Percentiles rank a stretch among this genome's conserved stretches.
Evolutionary conservation across 2,329 filamentous ascomycete species (phyloP).

Genomic region (Aspergillus terreus): DNA sequence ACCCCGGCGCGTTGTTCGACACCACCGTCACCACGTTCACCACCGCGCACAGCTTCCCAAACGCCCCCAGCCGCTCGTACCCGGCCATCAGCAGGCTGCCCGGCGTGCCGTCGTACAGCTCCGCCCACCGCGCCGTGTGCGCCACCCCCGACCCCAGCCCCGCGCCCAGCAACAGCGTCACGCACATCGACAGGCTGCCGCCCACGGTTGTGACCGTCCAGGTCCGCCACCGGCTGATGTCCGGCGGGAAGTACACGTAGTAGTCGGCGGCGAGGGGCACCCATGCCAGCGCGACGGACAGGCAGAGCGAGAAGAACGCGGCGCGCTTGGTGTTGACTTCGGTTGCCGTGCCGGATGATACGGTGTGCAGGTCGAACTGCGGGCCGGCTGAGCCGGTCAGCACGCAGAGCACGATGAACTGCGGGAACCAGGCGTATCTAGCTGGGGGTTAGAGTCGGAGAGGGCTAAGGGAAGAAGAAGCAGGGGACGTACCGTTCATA

Average conservation of each 20-base stretch:
- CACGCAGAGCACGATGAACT: conserved; percentile 39
- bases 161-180: conserved; percentile 38
- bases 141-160: conserved; percentile 39
- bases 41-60: conserved; percentile 43
- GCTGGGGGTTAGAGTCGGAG: neutral
- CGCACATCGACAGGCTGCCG: conserved; percentile 28
- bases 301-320: conserved; percentile 34
- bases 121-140: conserved; percentile 23
- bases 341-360: conserved; percentile 22
- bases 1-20: conserved; percentile 43
- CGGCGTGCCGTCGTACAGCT: conserved; percentile 21
- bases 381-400: conserved; percentile 39
- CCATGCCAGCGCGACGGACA: conserved; percentile 35
- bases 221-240: conserved; percentile 32
- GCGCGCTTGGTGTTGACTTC: conserved; percentile 35
- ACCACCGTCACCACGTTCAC: conserved; percentile 42
- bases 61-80: conserved; percentile 37
- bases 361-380: conserved; percentile 27
- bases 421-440: conserved; percentile 40
- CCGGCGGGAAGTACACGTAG: conserved; percentile 42
- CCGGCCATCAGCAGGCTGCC: conserved; percentile 38
- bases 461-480: neutral
- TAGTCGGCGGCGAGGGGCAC: conserved; percentile 39
- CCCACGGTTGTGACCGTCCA: conserved; percentile 39
- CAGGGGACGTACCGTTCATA: conserved; percentile 37